A percentile compares a stretch with the other conserved stretches of the same genome.
These are phyloP conservation scores for Bipolaris cookei DNA, from an alignment of 2,329 filamentous ascomycete genomes.

Conservation along the genomic window DNA sequence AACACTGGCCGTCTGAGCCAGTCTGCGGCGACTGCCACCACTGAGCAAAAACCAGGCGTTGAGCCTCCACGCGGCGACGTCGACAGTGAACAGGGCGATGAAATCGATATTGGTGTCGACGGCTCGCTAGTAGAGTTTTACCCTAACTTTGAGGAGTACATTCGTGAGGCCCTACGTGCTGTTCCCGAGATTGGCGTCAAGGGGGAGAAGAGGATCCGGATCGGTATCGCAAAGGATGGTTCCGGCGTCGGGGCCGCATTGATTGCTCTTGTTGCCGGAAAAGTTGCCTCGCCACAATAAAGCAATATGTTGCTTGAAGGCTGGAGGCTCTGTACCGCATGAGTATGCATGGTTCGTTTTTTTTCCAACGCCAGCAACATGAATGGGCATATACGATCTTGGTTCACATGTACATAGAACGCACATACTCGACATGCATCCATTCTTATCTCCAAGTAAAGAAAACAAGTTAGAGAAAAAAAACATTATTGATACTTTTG, in stretches of 20 bases:
- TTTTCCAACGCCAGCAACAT: not conserved
- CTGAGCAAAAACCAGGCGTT: constrained; percentile 45
- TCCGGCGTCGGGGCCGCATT: constrained; percentile 94
- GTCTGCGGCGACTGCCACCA: constrained; percentile 44
- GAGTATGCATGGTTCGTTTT: not conserved
- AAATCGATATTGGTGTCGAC: constrained; percentile 92
- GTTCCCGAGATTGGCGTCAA: constrained; percentile 77
- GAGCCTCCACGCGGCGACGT: constrained; percentile 40
- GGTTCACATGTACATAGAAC: not conserved
- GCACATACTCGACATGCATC: not conserved
- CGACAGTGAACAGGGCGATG: constrained; percentile 62
- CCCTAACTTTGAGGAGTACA: constrained; percentile 86
- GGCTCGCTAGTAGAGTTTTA: constrained; percentile 96
- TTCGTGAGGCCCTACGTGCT: constrained; percentile 78
- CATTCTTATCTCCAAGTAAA: not conserved
- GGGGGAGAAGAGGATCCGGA: constrained; percentile 85
- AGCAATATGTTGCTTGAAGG: not conserved
- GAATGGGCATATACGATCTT: not conserved
- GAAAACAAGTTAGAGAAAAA: not conserved
- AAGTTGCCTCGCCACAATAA: constrained; percentile 40
- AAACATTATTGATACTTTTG: not conserved
- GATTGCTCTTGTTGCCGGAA: constrained; percentile 87
- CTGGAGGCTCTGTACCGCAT: not conserved
- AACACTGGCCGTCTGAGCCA: constrained; percentile 73
- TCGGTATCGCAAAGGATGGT: constrained; percentile 96